Evolutionary conservation across 768 basidiomycete species (phyloP).

Genomic region (Rhizopogon vinicolor): DNA sequence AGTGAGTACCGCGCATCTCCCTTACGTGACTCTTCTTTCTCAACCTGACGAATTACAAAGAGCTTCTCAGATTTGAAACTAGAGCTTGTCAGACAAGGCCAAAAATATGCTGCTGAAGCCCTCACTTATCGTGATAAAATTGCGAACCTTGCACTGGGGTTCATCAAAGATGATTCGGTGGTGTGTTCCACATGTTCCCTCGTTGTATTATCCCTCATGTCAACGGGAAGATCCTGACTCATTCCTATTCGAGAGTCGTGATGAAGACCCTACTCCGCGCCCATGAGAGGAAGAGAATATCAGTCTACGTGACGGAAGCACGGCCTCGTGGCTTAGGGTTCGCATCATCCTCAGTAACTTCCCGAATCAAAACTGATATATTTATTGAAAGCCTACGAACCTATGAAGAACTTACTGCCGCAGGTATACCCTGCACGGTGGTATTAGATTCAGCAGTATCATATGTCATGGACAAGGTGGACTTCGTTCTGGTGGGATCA

Average conservation of each 20-base stretch:
- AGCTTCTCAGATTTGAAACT: conserved; percentile 82
- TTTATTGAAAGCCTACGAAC: conserved; percentile 69
- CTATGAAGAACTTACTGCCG: conserved; percentile 78
- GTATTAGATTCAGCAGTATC: conserved; percentile 96
- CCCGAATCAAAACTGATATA: conserved; percentile 4
- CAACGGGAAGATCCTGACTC: conserved; percentile 78
- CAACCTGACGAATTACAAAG: conserved; percentile 30
- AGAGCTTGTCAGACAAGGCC: conserved; percentile 78
- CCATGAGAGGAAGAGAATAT: conserved; percentile 88
- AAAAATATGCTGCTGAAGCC: conserved; percentile 72
- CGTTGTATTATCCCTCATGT: conserved; percentile 10
- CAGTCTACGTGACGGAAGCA: conserved; percentile 97
- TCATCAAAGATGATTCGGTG: conserved; percentile 93
- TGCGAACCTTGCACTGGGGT: conserved; percentile 80
- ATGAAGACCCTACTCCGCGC: conserved; percentile 89
- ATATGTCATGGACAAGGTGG: conserved; percentile 95
- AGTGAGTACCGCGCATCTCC: conserved; percentile 39
- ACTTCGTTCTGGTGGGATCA: conserved; percentile 93
- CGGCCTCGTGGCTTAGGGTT: conserved; percentile 87
- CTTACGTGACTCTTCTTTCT: conserved; percentile 8
- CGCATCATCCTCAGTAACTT: conserved; percentile 24
- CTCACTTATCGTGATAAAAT: conserved; percentile 87
- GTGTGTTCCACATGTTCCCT: conserved; percentile 36
- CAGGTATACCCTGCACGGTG: conserved; percentile 92
- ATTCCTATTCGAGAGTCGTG: conserved; percentile 95